Evolutionary conservation across 768 basidiomycete genomes (phyloP).

Genomic region (Udeniomyces megalosporus): DNA sequence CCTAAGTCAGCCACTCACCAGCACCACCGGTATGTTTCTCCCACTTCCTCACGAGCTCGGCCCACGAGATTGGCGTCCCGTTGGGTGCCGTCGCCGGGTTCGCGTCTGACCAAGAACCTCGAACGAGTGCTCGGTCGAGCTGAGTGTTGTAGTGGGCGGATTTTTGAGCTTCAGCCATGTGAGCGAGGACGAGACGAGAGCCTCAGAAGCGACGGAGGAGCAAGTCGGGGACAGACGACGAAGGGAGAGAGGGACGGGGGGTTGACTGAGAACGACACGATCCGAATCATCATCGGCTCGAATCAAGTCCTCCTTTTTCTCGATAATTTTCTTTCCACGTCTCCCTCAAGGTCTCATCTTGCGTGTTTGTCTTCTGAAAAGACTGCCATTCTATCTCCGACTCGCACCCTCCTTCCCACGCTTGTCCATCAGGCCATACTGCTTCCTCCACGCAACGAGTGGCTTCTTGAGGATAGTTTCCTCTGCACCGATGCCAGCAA

Average conservation of each 20-base stretch:
- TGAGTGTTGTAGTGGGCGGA: not conserved
- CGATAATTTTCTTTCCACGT: no score
- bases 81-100: conserved; percentile 47
- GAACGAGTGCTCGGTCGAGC: conserved; percentile 39
- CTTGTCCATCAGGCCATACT: no score
- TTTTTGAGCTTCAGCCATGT: not conserved
- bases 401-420: no score
- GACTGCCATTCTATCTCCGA: no score
- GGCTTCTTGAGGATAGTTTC: no score
- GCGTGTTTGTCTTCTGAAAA: no score
- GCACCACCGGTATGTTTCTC: conserved; percentile 52
- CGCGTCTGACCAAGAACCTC: conserved; percentile 52
- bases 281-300: no score
- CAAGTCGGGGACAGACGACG: no score
- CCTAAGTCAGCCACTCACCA: not conserved
- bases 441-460: no score
- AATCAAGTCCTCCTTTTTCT: no score
- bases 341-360: no score
- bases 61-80: conserved; percentile 47
- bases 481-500: no score
- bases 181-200: not conserved
- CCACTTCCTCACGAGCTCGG: conserved; percentile 67
- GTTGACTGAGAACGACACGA: not conserved
- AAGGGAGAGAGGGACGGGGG: not conserved
- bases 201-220: not conserved